Base-by-base conservation (phyloP, 2,329 filamentous ascomycete species). In the Rachicladosporium sp. region DNA sequence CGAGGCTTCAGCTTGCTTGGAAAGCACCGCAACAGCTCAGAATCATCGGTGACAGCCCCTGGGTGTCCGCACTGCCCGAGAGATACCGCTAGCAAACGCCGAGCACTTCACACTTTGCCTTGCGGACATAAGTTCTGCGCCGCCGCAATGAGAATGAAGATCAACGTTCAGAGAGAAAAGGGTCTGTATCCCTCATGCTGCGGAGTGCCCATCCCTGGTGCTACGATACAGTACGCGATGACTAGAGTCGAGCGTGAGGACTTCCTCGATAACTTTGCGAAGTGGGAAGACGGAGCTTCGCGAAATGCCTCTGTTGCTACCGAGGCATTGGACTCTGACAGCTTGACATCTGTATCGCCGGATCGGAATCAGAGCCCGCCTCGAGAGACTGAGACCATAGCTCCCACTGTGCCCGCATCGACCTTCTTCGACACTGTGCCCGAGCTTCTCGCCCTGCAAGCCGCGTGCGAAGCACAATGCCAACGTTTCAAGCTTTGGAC, bases 111-210 rank as follows among this genome's bases (percentile, higher is more conserved):
- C 34, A 48, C 45, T 33, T 44, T 61, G 9, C 53, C 58, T 3
- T 61, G 58, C 33, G 55, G 56, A 6, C 58, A 61, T 41, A 40
- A 48, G 33, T 41, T 59, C 10, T 61, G 58, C 37, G 56, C 53
- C 2, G 49, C 54, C 29, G 55, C 54, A 4, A 41, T 61, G 21
- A 45, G 56, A 21, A 50, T 53, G 33, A 56, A 50, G 23, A 56
- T 66, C 37, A 56, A 61, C 37, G 54, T 60, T 23, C 46, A 6
- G 46, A 48, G 10, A 43, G 56, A 29, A 45, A 51, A 11, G 50
- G 58, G 56, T 36, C 48, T 53, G 6, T 48, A 57, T 7, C 64
- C 65, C 0, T 58, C 50, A 39, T 67, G 64, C 43, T 67, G 65
- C 44, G 59, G 59, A 10, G 55, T 50, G 10, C 57, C 59, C 2